Base-by-base conservation (phyloP, 1,284 basidiomycete genomes). In the Phylloporus sp. region DNA sequence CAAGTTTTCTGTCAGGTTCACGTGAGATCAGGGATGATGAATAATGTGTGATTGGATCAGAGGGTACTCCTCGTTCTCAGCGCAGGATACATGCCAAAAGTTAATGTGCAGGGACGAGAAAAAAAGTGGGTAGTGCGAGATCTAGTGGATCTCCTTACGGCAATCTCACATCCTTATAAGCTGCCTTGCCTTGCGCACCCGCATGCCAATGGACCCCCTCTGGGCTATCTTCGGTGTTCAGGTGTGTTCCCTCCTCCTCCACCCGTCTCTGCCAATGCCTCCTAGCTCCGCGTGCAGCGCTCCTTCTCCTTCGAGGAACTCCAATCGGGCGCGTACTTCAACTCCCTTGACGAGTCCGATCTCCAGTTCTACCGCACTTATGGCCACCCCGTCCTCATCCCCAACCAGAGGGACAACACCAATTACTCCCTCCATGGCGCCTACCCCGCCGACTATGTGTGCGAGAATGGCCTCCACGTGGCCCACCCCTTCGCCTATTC, bases 271-370 rank as follows among this genome's bases (percentile, higher is more conserved):
- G 7, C 12, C 47, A 45, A 23, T 23, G 17, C 11, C 45, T 12
- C 27, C 27, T 23, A 72, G 79, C 69, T 80, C 60, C 76, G 72
- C 3, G 77, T 79, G 0, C 78, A 78, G 47, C 77, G 77, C 27
- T 70, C 78, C 53, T 78, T 80, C 49, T 73, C 78, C 3, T 78
- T 80, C 55, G 77, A 78, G 57, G 79, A 81, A 59, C 75, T 78
- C 25, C 79, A 78, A 59, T 81, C 79, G 0, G 78, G 78, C n/a
- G 65, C 78, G 3, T 81, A 76, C 73, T 75, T 78, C 32, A 58
- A 64, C 1, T 67, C 70, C 4, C 64, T 78, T 12, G 79, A 81
- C 72, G 77, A 78, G 56, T 79, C 76, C 15, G 77, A 78, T 64
- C 60, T 78, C 2, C 73, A 79, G 27, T 80, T 81, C 60, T 80